Evolutionary conservation across 176 grass and related monocot species (phyloP).

Genomic region (Eragrostis nindensis): DNA sequence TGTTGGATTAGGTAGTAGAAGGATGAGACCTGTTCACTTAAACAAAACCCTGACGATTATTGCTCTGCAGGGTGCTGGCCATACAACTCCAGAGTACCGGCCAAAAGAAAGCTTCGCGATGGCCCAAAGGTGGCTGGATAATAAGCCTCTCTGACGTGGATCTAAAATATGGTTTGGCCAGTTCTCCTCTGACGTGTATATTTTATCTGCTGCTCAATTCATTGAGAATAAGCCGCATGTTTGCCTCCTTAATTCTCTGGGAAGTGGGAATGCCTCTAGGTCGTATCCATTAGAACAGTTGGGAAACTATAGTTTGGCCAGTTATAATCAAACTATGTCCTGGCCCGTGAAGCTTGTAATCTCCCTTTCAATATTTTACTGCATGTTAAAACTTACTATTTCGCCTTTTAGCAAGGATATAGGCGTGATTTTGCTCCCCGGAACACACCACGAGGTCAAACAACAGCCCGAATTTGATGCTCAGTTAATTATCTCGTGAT

Average conservation of each 20-base stretch:
- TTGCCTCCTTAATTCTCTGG: neutral
- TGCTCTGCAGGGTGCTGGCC: neutral
- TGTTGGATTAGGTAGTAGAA: neutral
- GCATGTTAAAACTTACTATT: too few species aligned
- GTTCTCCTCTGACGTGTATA: conserved; percentile 28
- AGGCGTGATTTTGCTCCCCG: neutral
- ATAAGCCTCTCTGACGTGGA: conserved; percentile 30
- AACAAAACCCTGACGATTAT: neutral
- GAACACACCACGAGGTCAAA: neutral
- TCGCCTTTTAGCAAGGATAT: too few species aligned
- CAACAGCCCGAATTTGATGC: neutral
- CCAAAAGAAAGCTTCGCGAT: conserved; percentile 13
- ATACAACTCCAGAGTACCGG: neutral
- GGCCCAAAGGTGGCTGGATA: conserved; percentile 22
- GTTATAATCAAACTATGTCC: too few species aligned
- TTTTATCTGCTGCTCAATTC: neutral
- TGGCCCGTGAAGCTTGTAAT: too few species aligned
- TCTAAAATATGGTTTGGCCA: too few species aligned
- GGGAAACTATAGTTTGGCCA: too few species aligned
- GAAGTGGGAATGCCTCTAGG: neutral
- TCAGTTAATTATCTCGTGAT: conserved; percentile 44
- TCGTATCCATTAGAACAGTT: too few species aligned
- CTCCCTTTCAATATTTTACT: too few species aligned
- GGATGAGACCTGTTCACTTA: neutral
- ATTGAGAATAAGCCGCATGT: neutral